A percentile compares a stretch with the other conserved stretches of the same genome.
Evolutionary conservation across 164 flowering plant genomes (phyloP).

Genomic region (Macadamia tetraphylla): DNA sequence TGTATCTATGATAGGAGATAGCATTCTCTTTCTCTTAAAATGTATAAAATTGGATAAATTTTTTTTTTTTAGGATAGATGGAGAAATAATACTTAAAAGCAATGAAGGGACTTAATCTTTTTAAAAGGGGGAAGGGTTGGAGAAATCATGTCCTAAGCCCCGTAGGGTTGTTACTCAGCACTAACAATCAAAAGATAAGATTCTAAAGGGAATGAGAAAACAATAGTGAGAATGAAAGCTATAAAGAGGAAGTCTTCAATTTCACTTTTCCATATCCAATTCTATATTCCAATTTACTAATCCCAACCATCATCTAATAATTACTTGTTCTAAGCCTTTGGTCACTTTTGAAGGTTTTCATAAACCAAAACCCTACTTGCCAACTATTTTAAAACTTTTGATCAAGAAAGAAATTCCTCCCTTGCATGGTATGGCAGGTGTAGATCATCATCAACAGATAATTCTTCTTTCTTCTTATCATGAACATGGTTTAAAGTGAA

Average conservation of each 20-base stretch:
- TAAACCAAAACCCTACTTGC: neutral
- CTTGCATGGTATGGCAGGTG: neutral
- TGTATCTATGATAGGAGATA: too few relatives aligned
- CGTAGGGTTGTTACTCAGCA: constrained; percentile 1
- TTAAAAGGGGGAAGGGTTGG: too few relatives aligned
- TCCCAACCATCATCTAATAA: neutral
- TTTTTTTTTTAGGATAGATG: too few relatives aligned
- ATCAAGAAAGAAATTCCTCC: neutral
- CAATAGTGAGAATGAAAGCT: neutral
- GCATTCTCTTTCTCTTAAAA: too few relatives aligned
- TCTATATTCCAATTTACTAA: too few relatives aligned
- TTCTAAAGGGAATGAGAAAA: constrained; percentile 1
- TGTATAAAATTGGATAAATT: too few relatives aligned
- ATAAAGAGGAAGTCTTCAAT: neutral
- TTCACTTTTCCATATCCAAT: too few relatives aligned
- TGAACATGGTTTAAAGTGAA: neutral
- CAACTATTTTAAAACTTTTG: neutral
- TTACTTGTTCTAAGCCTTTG: neutral
- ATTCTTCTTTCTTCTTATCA: neutral
- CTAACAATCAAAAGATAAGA: constrained; percentile 2
- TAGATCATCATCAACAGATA: neutral
- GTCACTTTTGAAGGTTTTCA: neutral
- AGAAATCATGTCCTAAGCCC: constrained; percentile 5
- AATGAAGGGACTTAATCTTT: neutral
- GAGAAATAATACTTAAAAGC: neutral